These are phyloP conservation scores for Beauveria brongniartii DNA, from an alignment of 2,329 filamentous ascomycete species.

Conservation along the genomic window DNA sequence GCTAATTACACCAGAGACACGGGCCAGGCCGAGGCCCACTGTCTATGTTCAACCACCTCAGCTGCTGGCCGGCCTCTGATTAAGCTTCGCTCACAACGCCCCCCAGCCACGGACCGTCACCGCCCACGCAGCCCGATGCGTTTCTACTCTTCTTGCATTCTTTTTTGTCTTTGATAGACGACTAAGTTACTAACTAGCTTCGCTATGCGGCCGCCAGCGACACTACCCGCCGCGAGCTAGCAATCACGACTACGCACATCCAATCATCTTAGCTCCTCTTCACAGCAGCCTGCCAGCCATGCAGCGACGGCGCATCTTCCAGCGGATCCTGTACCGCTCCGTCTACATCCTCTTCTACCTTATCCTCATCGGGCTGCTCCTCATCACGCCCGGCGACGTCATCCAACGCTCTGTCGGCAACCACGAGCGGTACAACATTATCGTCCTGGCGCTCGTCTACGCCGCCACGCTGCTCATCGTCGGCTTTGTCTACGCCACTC, in stretches of 20 bases:
- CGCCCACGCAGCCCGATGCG: neutral
- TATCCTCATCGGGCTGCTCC: conserved; percentile 62
- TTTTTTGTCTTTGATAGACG: neutral
- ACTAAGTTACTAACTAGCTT: neutral
- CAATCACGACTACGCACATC: neutral
- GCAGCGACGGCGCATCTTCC: conserved; percentile 15
- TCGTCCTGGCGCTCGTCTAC: conserved; percentile 72
- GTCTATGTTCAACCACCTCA: conserved; percentile 6
- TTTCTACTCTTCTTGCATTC: neutral
- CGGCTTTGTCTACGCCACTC: conserved; percentile 67
- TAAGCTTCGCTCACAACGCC: neutral
- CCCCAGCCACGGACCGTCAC: conserved; percentile 7
- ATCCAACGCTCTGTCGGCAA: conserved; percentile 68
- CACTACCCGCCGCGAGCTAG: neutral
- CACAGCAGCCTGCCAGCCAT: conserved; percentile 21
- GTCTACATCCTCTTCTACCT: conserved; percentile 71
- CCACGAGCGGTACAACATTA: conserved; percentile 67
- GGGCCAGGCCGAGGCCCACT: conserved; percentile 5
- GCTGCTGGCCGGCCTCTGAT: neutral
- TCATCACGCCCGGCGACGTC: conserved; percentile 72
- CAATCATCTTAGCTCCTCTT: neutral
- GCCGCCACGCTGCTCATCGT: conserved; percentile 63
- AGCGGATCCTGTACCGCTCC: conserved; percentile 68
- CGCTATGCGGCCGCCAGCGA: neutral
- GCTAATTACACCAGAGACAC: neutral